These are phyloP conservation scores for Aspergillus fumigatiaffinis DNA, from an alignment of 2,329 filamentous ascomycete species.

Conservation along the genomic window DNA sequence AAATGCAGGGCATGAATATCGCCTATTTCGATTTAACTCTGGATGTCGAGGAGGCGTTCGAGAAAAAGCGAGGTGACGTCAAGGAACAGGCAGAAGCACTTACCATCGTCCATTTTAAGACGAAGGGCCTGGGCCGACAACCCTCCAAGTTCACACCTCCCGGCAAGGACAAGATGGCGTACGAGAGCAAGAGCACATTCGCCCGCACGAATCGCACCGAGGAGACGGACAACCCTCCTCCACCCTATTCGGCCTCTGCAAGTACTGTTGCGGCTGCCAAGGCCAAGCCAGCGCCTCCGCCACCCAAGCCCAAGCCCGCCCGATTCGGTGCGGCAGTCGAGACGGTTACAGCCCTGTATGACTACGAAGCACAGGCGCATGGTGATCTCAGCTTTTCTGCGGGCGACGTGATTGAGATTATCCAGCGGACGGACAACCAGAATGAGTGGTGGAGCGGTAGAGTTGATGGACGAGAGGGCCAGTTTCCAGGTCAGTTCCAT, in stretches of 20 bases:
- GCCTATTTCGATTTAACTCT: constrained; percentile 92
- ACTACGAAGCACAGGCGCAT: constrained; percentile 92
- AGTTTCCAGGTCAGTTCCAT: constrained; percentile 77
- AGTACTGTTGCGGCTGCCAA: constrained; percentile 57
- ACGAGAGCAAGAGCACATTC: constrained; percentile 34
- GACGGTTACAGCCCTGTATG: constrained; percentile 86
- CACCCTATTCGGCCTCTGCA: constrained; percentile 60
- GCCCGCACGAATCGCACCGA: constrained; percentile 39
- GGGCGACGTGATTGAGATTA: constrained; percentile 86
- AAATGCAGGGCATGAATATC: constrained; percentile 96
- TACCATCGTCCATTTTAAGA: constrained; percentile 86
- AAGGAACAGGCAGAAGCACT: constrained; percentile 83
- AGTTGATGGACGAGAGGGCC: constrained; percentile 73
- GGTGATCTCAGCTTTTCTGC: constrained; percentile 87
- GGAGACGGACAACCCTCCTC: constrained; percentile 59
- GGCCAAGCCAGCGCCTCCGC: constrained; percentile 62
- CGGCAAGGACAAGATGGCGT: constrained; percentile 33
- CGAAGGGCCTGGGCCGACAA: constrained; percentile 60
- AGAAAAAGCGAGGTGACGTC: constrained; percentile 81
- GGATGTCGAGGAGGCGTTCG: constrained; percentile 88
- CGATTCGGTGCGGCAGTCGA: constrained; percentile 68
- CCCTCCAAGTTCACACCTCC: constrained; percentile 28
- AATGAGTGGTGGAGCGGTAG: constrained; percentile 98
- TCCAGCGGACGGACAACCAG: constrained; percentile 75
- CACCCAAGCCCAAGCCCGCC: constrained; percentile 78